Conservation (phyloP, 1,284 basidiomycete genomes). For the Somion occarium region DNA sequence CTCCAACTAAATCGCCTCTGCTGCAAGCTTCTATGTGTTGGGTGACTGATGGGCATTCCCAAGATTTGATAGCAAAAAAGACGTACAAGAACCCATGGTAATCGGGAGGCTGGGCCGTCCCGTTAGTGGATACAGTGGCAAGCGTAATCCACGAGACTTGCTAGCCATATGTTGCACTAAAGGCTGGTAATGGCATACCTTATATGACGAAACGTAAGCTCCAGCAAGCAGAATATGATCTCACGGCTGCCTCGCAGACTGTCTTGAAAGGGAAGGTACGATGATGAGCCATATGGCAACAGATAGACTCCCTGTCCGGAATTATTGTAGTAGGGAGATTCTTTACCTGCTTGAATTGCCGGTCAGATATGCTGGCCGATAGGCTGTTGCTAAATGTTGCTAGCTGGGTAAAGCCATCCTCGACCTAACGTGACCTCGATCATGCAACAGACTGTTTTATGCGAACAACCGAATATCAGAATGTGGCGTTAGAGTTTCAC, state of each 20-base stretch:
- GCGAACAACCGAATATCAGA: conserved; percentile 19
- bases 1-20: too few species aligned
- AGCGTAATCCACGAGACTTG: conserved; percentile 7
- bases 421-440: conserved; percentile 1
- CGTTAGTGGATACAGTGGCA: not conserved
- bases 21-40: too few species aligned
- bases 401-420: not conserved
- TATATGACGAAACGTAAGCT: not conserved
- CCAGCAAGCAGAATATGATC: conserved; percentile 1
- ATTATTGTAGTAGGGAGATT: too few species aligned
- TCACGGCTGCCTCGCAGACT: conserved; percentile 6
- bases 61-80: not conserved
- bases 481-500: conserved; percentile 26
- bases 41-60: not conserved
- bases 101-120: not conserved
- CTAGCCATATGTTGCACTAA: not conserved
- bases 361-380: too few species aligned
- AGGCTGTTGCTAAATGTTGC: not conserved
- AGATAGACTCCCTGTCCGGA: too few species aligned
- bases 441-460: conserved; percentile 4
- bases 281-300: not conserved
- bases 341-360: not conserved
- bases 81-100: not conserved
- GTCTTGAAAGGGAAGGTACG: not conserved
- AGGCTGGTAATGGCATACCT: conserved; percentile 1